Evolutionary conservation across 495 filamentous ascomycete species (phyloP).

Genomic region (Tetracladium marchalianum): DNA sequence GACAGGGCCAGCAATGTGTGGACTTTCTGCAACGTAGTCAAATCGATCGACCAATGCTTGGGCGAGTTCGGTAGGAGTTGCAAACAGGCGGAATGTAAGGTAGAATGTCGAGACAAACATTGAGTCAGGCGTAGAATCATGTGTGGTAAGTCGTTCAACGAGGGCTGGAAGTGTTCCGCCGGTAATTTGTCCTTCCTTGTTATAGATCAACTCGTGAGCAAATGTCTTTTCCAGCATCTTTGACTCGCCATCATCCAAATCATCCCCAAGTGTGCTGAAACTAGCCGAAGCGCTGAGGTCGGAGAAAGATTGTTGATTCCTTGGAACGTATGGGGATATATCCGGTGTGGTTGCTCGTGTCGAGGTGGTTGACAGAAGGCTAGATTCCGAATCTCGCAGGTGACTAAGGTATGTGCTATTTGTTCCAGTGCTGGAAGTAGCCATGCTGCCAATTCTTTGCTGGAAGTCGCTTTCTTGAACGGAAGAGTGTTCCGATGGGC

Average conservation of each 20-base stretch:
- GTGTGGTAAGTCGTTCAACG: conserved; percentile 86
- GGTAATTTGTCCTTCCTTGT: conserved; percentile 90
- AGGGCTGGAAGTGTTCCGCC: conserved; percentile 86
- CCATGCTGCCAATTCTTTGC: conserved; percentile 38
- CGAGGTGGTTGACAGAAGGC: conserved; percentile 69
- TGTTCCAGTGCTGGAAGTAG: conserved; percentile 43
- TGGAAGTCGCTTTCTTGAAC: conserved; percentile 34
- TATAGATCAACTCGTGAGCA: conserved; percentile 81
- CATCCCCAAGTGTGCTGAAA: conserved; percentile 57
- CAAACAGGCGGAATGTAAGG: conserved; percentile 93
- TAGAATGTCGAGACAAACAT: conserved; percentile 94
- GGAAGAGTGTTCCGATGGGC: conserved; percentile 31
- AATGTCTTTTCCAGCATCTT: conserved; percentile 75
- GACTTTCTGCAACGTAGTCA: conserved; percentile 76
- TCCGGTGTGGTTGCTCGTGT: conserved; percentile 90
- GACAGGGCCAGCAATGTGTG: conserved; percentile 64
- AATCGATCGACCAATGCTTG: conserved; percentile 79
- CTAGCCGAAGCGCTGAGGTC: conserved; percentile 47
- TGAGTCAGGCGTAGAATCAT: conserved; percentile 86
- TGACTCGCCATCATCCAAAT: conserved; percentile 67
- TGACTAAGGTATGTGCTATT: conserved; percentile 68
- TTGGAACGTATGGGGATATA: conserved; percentile 28
- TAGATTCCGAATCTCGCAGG: conserved; percentile 71
- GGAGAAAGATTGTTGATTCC: conserved; percentile 36
- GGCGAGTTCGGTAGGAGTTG: conserved; percentile 69